Evolutionary conservation across 306 rosid genomes (phyloP), one percentile per base, ranked within the genome.

Genomic region (Castanea sativa): DNA sequence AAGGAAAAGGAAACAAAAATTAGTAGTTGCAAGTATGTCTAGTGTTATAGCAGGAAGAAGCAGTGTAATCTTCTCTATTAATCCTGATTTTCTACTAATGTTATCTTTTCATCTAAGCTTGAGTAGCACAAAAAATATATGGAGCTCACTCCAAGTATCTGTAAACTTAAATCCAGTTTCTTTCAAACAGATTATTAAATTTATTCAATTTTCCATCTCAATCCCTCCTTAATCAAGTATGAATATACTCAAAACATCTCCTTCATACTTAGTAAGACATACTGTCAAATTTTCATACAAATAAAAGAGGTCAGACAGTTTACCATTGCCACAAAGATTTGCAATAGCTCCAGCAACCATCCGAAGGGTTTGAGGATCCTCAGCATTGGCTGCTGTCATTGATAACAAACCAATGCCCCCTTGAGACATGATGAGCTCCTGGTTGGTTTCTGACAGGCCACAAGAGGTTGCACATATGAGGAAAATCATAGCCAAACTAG

Each of bases 321-420:
- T 88, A 96, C 99, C 99, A 73, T 96, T 96, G 80, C 99, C 99
- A 41, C 98, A 96, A 73, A 96, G 97, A 82, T 96, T 96, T 79
- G 98, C 99, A 23, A 96, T 87, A 59, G 99, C 99, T 64, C 99
- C 99, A 60, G 99, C 99, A 80, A 96, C 89, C 99, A 96, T 96
- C 67, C 99, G 86, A 74, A 96, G 98, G 7, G 99, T 96, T 82
- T 96, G 99, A 77, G 99, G 96, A 85, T 96, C 99, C 77, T 90
- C 94, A 60, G 98, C 98, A 57, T 86, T 87, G 53, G 91, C 85
- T 55, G 98, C 99, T 21, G 98, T 88, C 87, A 80, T 85, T 59
- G 99, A 86, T 79, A 96, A 83, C 80, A 96, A 89, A 85, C 89
- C 84, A 76, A 96, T 91, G 81, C 99, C 99, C 77, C 98, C 98